Conservation (phyloP, 2,329 filamentous ascomycete genomes). For the Fusarium protoensiforme region DNA sequence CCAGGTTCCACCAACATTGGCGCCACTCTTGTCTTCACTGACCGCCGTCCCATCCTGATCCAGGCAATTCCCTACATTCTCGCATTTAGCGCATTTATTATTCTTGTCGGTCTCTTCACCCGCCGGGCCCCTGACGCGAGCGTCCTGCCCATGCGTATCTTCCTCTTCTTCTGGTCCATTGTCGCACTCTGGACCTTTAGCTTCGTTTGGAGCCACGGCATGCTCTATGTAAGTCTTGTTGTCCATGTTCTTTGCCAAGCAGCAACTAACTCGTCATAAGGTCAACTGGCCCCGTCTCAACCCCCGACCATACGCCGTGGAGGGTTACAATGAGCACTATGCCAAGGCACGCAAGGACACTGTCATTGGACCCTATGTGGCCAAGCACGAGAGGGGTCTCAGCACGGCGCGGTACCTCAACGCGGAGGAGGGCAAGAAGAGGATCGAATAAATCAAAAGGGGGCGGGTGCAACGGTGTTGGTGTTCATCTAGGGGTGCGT, state of each 20-base stretch:
- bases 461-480: background rate
- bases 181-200: slow-evolving; percentile 77
- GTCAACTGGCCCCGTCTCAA: slow-evolving; percentile 99
- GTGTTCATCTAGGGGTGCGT: slow-evolving; percentile 20
- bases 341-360: slow-evolving; percentile 84
- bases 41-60: slow-evolving; percentile 85
- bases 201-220: slow-evolving; percentile 87
- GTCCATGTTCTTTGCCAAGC: background rate
- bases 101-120: slow-evolving; percentile 80
- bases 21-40: slow-evolving; percentile 80
- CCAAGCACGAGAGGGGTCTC: slow-evolving; percentile 81
- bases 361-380: slow-evolving; percentile 77
- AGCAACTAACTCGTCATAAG: slow-evolving; percentile 56
- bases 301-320: slow-evolving; percentile 84
- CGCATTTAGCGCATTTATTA: slow-evolving; percentile 85
- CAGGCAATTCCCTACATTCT: slow-evolving; percentile 95
- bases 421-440: slow-evolving; percentile 98
- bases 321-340: slow-evolving; percentile 90
- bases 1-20: slow-evolving; percentile 79
- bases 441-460: slow-evolving; percentile 76
- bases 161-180: slow-evolving; percentile 81
- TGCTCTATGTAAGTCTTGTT: slow-evolving; percentile 84
- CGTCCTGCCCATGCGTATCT: slow-evolving; percentile 83
- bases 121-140: slow-evolving; percentile 76
- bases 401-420: slow-evolving; percentile 86